phyloP scores from a whole-genome alignment of 306 rosid genomes.

The Begonia peltatifolia region DNA sequence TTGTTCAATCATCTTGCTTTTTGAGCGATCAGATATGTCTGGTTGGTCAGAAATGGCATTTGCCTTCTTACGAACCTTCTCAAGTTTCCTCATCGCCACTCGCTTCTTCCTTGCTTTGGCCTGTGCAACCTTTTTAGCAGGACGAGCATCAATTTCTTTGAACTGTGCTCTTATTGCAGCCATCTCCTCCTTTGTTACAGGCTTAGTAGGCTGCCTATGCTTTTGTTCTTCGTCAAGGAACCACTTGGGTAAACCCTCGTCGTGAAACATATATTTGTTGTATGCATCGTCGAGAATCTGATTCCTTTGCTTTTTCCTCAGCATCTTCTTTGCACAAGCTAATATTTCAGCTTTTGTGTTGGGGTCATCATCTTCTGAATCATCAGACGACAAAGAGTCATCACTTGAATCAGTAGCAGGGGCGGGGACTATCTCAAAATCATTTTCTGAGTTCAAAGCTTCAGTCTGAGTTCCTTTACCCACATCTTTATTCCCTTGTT shows the following conservation, averaged over 20 bases:
- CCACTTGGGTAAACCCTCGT: slow-evolving; percentile 78
- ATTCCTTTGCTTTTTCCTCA: slow-evolving; percentile 62
- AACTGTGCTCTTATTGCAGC: slow-evolving; percentile 80
- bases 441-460: slow-evolving; percentile 29
- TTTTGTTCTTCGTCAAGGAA: slow-evolving; percentile 73
- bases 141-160: slow-evolving; percentile 66
- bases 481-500: too few species aligned
- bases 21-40: slow-evolving; percentile 71
- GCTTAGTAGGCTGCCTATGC: slow-evolving; percentile 55
- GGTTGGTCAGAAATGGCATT: slow-evolving; percentile 80
- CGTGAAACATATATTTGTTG: slow-evolving; percentile 69
- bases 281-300: slow-evolving; percentile 66
- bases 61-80: slow-evolving; percentile 90
- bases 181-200: slow-evolving; percentile 71
- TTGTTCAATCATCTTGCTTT: slow-evolving; percentile 73
- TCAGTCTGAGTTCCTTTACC: slow-evolving; percentile 8
- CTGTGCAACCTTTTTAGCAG: slow-evolving; percentile 48
- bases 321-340: slow-evolving; percentile 76
- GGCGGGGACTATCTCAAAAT: slow-evolving; percentile 75
- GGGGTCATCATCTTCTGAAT: slow-evolving; percentile 32
- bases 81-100: slow-evolving; percentile 66
- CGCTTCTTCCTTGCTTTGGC: slow-evolving; percentile 74
- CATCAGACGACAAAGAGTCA: slow-evolving; percentile 51
- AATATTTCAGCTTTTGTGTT: slow-evolving; percentile 59
- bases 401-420: slow-evolving; percentile 76